phyloP scores from a whole-genome alignment of 768 basidiomycete genomes.

The Serendipita sp. region DNA sequence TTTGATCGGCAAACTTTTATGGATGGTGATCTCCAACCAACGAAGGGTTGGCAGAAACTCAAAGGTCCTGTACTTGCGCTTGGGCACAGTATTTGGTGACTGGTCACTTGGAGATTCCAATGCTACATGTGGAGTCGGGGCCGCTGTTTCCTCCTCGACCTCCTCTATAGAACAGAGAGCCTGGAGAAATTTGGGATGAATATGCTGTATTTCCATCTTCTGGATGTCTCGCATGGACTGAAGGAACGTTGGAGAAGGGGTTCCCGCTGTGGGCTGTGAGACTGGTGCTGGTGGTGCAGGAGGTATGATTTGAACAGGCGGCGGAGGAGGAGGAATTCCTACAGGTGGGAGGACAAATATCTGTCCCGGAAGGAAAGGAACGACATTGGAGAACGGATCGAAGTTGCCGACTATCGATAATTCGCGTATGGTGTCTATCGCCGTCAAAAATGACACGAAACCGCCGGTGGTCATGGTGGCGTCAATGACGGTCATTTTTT shows the following conservation, averaged over 20 bases:
- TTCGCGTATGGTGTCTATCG: background rate
- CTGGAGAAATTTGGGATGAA: background rate
- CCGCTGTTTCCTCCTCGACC: background rate
- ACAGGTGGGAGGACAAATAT: background rate
- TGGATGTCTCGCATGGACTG: background rate
- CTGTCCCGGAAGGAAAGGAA: background rate
- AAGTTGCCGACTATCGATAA: slow-evolving; percentile 2
- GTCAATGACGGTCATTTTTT: background rate
- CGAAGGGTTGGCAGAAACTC: background rate
- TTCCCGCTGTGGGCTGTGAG: background rate
- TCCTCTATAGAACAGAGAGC: background rate
- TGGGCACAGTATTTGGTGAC: background rate
- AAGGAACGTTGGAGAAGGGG: background rate
- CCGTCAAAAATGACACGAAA: background rate
- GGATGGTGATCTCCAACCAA: background rate
- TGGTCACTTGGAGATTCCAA: background rate
- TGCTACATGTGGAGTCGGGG: background rate
- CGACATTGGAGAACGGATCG: background rate
- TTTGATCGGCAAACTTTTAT: background rate
- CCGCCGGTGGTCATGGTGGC: background rate
- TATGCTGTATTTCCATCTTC: background rate
- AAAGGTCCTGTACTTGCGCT: background rate
- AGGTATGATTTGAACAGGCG: background rate
- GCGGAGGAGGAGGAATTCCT: background rate
- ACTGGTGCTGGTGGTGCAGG: background rate